Conservation (phyloP, 176 grass and related monocot genomes). For the Aegilops sharonensis region DNA sequence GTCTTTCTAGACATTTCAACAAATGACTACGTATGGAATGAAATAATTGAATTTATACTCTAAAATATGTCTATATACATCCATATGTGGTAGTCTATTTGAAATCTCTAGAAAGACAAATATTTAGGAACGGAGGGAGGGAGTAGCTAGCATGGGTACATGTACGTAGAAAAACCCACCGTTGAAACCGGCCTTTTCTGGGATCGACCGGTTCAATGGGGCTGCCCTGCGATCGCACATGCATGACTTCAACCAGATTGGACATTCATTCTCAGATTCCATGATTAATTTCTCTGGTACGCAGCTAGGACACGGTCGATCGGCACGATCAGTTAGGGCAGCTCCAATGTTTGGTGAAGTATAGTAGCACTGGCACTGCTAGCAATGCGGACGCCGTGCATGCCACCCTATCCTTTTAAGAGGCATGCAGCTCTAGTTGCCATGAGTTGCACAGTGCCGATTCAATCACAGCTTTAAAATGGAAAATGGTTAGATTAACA, state of each 20-base stretch:
- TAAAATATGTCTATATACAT: too few relatives aligned
- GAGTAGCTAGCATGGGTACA: neutral
- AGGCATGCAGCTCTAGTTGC: neutral
- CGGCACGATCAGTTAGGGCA: neutral
- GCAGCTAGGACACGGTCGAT: neutral
- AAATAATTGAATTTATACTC: too few relatives aligned
- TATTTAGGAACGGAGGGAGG: too few relatives aligned
- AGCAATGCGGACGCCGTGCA: neutral
- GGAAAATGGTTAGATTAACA: neutral
- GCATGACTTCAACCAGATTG: neutral
- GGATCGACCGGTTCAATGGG: neutral
- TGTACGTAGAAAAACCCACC: constrained; percentile 15
- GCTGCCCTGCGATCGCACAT: neutral
- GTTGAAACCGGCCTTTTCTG: constrained; percentile 16
- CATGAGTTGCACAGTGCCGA: neutral
- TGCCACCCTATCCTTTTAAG: neutral
- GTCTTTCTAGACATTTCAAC: too few relatives aligned
- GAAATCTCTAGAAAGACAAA: too few relatives aligned
- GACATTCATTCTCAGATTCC: constrained; percentile 35
- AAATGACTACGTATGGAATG: too few relatives aligned
- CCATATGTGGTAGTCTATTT: too few relatives aligned
- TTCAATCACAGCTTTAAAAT: neutral
- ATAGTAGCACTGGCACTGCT: neutral
- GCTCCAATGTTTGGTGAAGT: constrained; percentile 23
- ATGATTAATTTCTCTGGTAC: neutral